Evolutionary conservation across 169 alveolate species (phyloP).

Genomic region (Perkinsus marinus): DNA sequence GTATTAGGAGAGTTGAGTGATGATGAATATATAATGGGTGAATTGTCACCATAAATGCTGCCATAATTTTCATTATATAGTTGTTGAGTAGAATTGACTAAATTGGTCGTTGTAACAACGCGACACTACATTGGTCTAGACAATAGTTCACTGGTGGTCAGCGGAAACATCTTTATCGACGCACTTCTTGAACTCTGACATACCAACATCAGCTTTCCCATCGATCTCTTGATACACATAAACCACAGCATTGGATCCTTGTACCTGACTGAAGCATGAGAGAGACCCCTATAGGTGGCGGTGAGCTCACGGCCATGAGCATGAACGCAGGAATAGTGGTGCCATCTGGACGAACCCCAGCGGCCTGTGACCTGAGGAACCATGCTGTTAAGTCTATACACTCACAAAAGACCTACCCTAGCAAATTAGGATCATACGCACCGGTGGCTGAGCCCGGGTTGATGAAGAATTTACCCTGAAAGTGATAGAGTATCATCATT

Average conservation of each 20-base stretch:
- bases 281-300: background rate
- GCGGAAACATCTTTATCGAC: background rate
- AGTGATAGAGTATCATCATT: too few species aligned
- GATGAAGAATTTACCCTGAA: conserved; percentile 63
- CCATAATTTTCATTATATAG: too few species aligned
- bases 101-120: background rate
- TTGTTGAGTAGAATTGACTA: background rate
- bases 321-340: conserved; percentile 26
- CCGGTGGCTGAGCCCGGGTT: conserved; percentile 81
- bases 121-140: background rate
- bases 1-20: background rate
- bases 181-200: conserved; percentile 26
- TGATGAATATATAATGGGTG: background rate
- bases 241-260: conserved; percentile 36
- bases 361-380: conserved; percentile 2
- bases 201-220: conserved; percentile 36
- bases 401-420: background rate
- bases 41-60: background rate
- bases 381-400: background rate
- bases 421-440: conserved; percentile 23
- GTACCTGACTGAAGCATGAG: background rate
- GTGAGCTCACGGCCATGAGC: conserved; percentile 19
- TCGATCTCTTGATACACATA: conserved; percentile 35
- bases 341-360: conserved; percentile 35
- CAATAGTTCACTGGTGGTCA: background rate